Conservation (phyloP, 495 filamentous ascomycete species). For the Trichoderma reesei region DNA sequence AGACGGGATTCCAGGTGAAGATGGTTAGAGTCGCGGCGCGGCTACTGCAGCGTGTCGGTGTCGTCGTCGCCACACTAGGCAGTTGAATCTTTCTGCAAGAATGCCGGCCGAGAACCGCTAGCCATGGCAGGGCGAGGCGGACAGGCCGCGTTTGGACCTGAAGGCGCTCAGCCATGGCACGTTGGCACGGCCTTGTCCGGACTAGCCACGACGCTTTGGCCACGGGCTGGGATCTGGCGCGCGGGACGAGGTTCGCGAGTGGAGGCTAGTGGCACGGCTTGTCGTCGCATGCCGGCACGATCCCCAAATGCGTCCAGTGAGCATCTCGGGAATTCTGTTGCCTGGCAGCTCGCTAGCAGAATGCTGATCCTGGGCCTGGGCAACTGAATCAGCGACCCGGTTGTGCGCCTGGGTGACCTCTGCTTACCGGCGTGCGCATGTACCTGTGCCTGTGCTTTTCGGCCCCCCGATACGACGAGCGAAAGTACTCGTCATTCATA, state of each 20-base stretch:
- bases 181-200: background rate
- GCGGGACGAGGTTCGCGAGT: background rate
- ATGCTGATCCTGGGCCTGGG: background rate
- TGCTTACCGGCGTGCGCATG: background rate
- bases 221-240: background rate
- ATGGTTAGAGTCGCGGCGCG: background rate
- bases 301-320: constrained; percentile 1
- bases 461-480: too few relatives aligned
- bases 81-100: background rate
- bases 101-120: background rate
- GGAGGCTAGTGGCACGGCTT: background rate
- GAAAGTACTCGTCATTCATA: too few relatives aligned
- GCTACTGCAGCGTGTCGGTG: too few relatives aligned
- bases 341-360: constrained; percentile 3
- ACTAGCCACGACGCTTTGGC: background rate
- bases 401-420: background rate
- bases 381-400: background rate
- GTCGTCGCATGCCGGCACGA: background rate
- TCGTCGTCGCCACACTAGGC: background rate
- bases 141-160: too few relatives aligned
- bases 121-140: background rate
- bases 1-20: background rate
- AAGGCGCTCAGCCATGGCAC: too few relatives aligned
- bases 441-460: too few relatives aligned
- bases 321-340: constrained; percentile 4